A percentile compares a stretch with the other conserved stretches of the same genome.
phyloP scores from a whole-genome alignment of 1,284 basidiomycete species.

The Tremellales sp. region DNA sequence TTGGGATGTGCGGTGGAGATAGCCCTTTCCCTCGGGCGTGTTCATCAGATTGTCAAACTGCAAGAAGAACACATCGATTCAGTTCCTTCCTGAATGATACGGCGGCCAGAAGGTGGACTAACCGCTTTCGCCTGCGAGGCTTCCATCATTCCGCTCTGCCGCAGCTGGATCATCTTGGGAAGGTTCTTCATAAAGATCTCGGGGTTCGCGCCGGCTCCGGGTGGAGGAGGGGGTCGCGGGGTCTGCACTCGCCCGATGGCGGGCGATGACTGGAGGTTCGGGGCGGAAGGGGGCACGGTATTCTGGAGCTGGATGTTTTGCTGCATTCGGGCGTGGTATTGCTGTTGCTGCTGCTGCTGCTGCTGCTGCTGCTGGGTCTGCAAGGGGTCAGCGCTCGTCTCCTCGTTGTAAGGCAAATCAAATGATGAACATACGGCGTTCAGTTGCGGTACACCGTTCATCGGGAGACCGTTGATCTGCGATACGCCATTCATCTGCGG shows the following conservation, averaged over 20 bases:
- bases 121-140: slow-evolving; percentile 35
- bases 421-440: too few species aligned
- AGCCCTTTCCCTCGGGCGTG: slow-evolving; percentile 24
- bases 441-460: too few species aligned
- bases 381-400: too few species aligned
- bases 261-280: too few species aligned
- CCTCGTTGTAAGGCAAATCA: too few species aligned
- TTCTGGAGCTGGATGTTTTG: background rate
- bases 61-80: background rate
- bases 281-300: background rate
- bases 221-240: background rate
- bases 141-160: slow-evolving; percentile 25
- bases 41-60: slow-evolving; percentile 29
- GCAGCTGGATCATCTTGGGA: slow-evolving; percentile 32
- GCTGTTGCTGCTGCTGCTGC: slow-evolving; percentile 16
- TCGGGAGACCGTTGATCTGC: too few species aligned
- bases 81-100: background rate
- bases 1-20: slow-evolving; percentile 21
- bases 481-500: too few species aligned
- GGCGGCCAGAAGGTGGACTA: slow-evolving; percentile 6
- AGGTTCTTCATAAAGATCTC: slow-evolving; percentile 32
- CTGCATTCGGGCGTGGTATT: slow-evolving; percentile 16
- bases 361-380: background rate
- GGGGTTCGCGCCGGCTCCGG: slow-evolving; percentile 1
- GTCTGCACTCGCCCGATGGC: slow-evolving; percentile 1